A percentile compares a stretch with the other conserved stretches of the same genome.
These are phyloP conservation scores for Pestalotiopsis sp. DNA, from an alignment of 2,329 filamentous ascomycete species.

Conservation along the genomic window DNA sequence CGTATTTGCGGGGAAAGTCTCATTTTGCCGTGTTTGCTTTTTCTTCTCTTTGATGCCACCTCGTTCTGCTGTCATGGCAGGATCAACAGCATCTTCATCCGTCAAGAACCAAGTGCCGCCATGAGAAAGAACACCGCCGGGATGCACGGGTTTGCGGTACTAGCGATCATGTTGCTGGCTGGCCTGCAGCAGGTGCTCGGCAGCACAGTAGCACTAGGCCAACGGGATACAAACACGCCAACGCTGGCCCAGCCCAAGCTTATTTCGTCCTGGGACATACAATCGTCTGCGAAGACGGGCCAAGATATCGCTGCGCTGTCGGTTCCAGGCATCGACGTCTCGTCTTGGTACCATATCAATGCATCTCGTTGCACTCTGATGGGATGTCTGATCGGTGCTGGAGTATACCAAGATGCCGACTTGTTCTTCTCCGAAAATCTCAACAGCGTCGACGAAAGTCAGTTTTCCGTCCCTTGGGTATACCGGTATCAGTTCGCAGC, in stretches of 20 bases:
- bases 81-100: neutral
- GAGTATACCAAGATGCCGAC: conserved; percentile 51
- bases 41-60: neutral
- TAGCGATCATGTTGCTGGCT: neutral
- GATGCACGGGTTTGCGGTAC: neutral
- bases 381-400: conserved; percentile 55
- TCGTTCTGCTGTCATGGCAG: neutral
- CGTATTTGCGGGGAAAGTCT: neutral
- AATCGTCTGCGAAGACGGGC: conserved; percentile 41
- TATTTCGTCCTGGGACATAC: conserved; percentile 51
- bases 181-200: neutral
- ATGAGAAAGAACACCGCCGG: neutral
- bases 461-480: conserved; percentile 58
- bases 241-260: conserved; percentile 8
- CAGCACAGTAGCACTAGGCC: neutral
- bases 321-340: conserved; percentile 42
- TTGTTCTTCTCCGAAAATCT: conserved; percentile 58
- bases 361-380: conserved; percentile 55
- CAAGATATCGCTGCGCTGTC: conserved; percentile 42
- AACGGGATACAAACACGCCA: neutral
- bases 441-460: conserved; percentile 40
- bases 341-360: conserved; percentile 52
- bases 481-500: conserved; percentile 57
- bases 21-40: neutral
- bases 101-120: neutral